Base-by-base conservation (phyloP, 2,329 filamentous ascomycete species). In the Epichloe gansuensis region DNA sequence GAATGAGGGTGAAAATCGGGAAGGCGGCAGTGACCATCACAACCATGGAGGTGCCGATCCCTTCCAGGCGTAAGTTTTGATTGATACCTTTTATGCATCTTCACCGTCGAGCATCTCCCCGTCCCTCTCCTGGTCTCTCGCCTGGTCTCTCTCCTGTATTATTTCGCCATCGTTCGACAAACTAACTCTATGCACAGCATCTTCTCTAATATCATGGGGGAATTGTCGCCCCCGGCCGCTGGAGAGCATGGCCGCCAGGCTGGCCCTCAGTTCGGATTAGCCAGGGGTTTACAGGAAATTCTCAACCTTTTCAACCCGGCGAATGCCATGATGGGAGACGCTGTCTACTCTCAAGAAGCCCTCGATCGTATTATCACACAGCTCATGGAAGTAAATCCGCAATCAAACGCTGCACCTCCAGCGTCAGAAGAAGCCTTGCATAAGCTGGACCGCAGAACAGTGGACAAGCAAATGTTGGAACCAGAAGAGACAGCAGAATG, bases 331-430 rank as follows among this genome's bases (percentile, higher is more conserved):
- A 74, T 78, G 53, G 87, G 89, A 21, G 91, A 97, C 66, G 87
- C 84, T 7, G 91, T 95, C 1, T 94, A 91, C 65, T 85, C 86
- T 0, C 88, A 97, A 67, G 89, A 95, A 69, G 90, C 87, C 3
- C 73, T 97, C 35, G 91, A 98, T 64, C 81, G 85, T 36, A 87
- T 97, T 57, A 85, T 98, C 52, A 85, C 87, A 0, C 80, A 86
- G 59, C 74, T 97, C 43, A 93, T 96, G 84, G 91, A 96, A 59
- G 81, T 87, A 54, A 85, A 89, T 53, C 78, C 82, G 2, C 77
- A 77, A 50, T 85, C 84, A 1, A 88, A 85, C 58, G 91, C 87
- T 1, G 85, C 89, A 0, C 86, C 87, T 0, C 90, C 91, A 3
- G 91, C 91, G 8, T 76, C 88, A 0, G 77, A 83, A 54, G 76